These are phyloP conservation scores for Pezizomycotina sp. DNA, from an alignment of 2,329 filamentous ascomycete species.

Conservation along the genomic window DNA sequence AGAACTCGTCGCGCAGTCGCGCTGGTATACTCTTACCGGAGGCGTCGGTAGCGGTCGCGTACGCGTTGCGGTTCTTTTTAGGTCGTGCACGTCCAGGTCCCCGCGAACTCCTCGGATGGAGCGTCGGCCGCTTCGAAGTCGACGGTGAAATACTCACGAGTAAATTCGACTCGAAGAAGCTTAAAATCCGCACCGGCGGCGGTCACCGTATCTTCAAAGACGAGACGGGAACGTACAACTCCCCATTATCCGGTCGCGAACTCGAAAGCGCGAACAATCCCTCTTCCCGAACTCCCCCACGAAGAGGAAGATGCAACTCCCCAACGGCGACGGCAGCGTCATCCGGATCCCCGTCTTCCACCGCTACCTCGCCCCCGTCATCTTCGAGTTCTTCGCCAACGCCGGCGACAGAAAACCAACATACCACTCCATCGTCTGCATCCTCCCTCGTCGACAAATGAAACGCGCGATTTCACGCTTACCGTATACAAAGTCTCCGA, in stretches of 20 bases:
- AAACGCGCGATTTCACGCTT: conserved; percentile 62
- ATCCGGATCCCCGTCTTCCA: conserved; percentile 74
- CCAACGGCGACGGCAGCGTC: too few relatives aligned
- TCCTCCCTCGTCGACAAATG: conserved; percentile 65
- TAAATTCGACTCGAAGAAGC: conserved; percentile 31
- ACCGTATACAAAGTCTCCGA: conserved; percentile 78
- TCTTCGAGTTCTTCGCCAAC: conserved; percentile 62
- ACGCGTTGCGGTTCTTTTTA: conserved; percentile 76
- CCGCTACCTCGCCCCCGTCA: conserved; percentile 74
- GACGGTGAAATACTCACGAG: conserved; percentile 51
- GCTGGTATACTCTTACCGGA: conserved; percentile 88
- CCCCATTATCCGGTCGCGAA: conserved; percentile 7
- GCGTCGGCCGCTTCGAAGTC: conserved; percentile 90
- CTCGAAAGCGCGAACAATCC: conserved; percentile 1
- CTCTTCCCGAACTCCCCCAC: conserved; percentile 33
- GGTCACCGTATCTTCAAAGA: conserved; percentile 10
- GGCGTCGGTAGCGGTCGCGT: conserved; percentile 83
- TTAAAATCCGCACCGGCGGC: conserved; percentile 17
- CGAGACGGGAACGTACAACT: conserved; percentile 30
- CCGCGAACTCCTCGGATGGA: conserved; percentile 73
- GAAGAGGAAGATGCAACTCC: too few relatives aligned
- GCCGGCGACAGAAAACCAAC: conserved; percentile 16
- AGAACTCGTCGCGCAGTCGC: conserved; percentile 70
- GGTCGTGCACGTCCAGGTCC: conserved; percentile 69
- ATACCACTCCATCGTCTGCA: conserved; percentile 62